These are phyloP conservation scores for Taphrina flavorubra DNA, from an alignment of 1,139 yeast genomes.

Conservation along the genomic window DNA sequence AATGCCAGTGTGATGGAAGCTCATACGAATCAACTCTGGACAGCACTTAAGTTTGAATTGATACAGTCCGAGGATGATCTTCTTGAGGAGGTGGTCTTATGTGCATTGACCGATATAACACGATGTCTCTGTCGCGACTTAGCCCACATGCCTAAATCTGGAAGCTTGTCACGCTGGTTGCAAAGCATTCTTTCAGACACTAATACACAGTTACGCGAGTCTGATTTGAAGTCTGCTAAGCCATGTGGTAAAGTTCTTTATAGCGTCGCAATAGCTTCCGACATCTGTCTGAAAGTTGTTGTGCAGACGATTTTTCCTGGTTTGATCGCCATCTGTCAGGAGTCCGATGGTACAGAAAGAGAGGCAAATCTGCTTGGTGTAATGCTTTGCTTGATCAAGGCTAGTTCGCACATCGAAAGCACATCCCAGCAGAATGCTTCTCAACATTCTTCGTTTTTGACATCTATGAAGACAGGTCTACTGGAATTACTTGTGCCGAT, in stretches of 20 bases:
- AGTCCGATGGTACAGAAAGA: conserved; percentile 57
- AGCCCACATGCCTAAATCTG: conserved; percentile 48
- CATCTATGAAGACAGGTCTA: conserved; percentile 57
- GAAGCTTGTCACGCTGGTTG: conserved; percentile 47
- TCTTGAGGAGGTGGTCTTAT: conserved; percentile 56
- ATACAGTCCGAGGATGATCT: conserved; percentile 65
- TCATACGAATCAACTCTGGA: conserved; percentile 81
- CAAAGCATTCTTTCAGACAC: conserved; percentile 61
- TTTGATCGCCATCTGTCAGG: conserved; percentile 50
- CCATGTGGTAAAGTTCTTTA: conserved; percentile 68
- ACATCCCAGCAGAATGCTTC: conserved; percentile 19
- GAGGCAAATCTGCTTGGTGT: conserved; percentile 68
- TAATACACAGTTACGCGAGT: conserved; percentile 59
- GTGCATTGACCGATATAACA: conserved; percentile 57
- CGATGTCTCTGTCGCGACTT: conserved; percentile 53
- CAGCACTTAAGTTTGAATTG: conserved; percentile 83
- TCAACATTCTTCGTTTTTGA: conserved; percentile 59
- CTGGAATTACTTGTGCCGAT: conserved; percentile 64
- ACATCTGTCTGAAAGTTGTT: conserved; percentile 58
- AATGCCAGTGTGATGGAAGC: conserved; percentile 56
- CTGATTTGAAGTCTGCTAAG: conserved; percentile 62
- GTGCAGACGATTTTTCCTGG: conserved; percentile 54
- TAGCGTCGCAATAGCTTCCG: conserved; percentile 59
- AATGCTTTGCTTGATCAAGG: conserved; percentile 56
- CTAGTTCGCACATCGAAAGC: conserved; percentile 47